Base-by-base conservation (phyloP, 1,284 basidiomycete genomes). In the Moniliella sp. region DNA sequence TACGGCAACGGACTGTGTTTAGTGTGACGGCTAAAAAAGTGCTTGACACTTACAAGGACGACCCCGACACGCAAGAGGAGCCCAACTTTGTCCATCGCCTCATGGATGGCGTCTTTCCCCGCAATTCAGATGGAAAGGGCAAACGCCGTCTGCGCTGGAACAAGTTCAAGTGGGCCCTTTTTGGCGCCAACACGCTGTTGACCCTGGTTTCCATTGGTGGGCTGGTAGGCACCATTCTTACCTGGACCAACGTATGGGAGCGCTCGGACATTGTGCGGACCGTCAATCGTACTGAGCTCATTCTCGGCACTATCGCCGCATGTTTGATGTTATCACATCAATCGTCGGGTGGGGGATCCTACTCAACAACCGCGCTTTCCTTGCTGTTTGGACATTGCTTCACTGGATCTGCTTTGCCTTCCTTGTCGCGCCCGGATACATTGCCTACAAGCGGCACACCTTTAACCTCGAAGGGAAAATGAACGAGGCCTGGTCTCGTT, bases 391-490 rank as follows among this genome's bases (percentile, higher is more conserved):
- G 62, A 66, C 70, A 2, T 49, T 78, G 25, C 65, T 79, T 10
- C 69, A 78, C 33, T 78, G 75, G 74, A 67, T 73, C 25, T 67
- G 68, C 9, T 64, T 77, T 55, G 67, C 63, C 26, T 64, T 75
- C 45, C 64, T 76, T 42, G 65, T 74, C 37, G 62, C 69, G 0
- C 75, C 74, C 1, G 75, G 75, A 2, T 78, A 78, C 61, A 57
- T 75, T 33, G 70, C 74, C 18, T 78, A 75, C 65, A 72, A 72
- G 50, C 64, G 65, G 11, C 65, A 64, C 31, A 64, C 67, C 1
- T 75, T 76, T 65, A 76, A 76, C 50, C 66, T 78, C 29, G 73
- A 76, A 50, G 75, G 73, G 29, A 76, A 76, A 56, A 61, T 76
- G 49, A 76, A 76, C 55, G 61, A 65, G n/a, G 70, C 75, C 51